Evolutionary conservation across 331 rosid genomes (phyloP), one percentile per base, ranked within the genome.

Genomic region (Stylosanthes scabra): DNA sequence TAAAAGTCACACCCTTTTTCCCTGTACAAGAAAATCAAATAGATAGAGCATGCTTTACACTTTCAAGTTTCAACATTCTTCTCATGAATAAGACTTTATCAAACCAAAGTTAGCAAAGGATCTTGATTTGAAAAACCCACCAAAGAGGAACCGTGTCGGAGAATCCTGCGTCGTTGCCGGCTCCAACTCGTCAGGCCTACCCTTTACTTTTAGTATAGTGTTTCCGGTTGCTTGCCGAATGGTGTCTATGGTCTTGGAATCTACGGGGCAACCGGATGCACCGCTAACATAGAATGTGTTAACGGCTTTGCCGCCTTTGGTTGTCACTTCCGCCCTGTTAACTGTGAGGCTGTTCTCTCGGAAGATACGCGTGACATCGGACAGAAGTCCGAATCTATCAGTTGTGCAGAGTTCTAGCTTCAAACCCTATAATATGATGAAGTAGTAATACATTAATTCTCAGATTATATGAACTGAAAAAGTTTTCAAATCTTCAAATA

Each of bases 301-400:
- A 7, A 88, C 82, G n/a, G 99, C 99, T 86, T 91, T 90, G 31
- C 93, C 99, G 3, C 91, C 96, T 79, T 90, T 95, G 0, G 99
- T 95, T 59, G 91, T 25, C 47, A 95, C 99, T 78, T 95, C 99
- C 40, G 99, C 99, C 72, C 99, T 85, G 27, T 93, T 91, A 31
- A 95, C 99, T 0, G 91, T 86, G 50, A 95, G 93, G 86, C 99
- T 95, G 80, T 95, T 95, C 83, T 95, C 99, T 2, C 99, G 83
- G 56, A 95, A 95, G 75, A 95, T 95, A 5, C 99, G 90, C 0
- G 99, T 95, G 54, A 95, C 99, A 77, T 91, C 74, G 0, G 99
- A 95, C 20, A 95, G 88, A 55, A 95, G 87, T 50, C 99, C 99
- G 4, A 95, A 91, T 75, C 97, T 86, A 82, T 95, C 99, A 3